Conservation (phyloP, 345 rosid genomes). For the Nephelium lappaceum region DNA sequence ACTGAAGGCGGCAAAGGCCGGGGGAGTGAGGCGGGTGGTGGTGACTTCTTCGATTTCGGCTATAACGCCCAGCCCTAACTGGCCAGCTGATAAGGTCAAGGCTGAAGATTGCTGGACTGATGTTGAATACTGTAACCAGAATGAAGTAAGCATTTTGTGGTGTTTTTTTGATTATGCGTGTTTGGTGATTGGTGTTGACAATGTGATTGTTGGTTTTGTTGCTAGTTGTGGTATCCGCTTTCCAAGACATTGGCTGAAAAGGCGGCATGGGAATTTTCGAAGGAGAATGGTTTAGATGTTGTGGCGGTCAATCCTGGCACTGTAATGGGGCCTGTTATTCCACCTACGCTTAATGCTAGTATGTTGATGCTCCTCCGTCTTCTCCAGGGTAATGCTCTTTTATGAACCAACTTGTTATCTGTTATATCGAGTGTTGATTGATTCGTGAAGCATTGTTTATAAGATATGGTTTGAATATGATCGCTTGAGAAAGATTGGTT, state of each 20-base stretch:
- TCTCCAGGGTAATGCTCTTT: conserved; percentile 56
- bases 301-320: conserved; percentile 96
- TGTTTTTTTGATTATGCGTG: too few species aligned
- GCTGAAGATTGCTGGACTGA: conserved; percentile 88
- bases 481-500: neutral
- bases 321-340: conserved; percentile 86
- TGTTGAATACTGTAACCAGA: conserved; percentile 65
- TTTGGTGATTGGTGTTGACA: neutral
- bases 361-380: conserved; percentile 76
- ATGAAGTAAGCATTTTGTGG: conserved; percentile 46
- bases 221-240: conserved; percentile 84
- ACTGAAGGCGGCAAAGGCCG: conserved; percentile 72
- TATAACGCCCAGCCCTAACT: conserved; percentile 76
- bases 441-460: neutral
- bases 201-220: neutral
- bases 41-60: conserved; percentile 83
- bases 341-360: conserved; percentile 77
- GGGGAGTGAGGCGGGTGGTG: conserved; percentile 80
- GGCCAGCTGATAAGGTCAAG: conserved; percentile 82
- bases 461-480: neutral
- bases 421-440: neutral
- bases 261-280: conserved; percentile 86
- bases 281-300: conserved; percentile 74
- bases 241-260: conserved; percentile 92
- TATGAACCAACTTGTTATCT: neutral